phyloP scores from a whole-genome alignment of 345 rosid genomes.

The Brassica cretica region DNA sequence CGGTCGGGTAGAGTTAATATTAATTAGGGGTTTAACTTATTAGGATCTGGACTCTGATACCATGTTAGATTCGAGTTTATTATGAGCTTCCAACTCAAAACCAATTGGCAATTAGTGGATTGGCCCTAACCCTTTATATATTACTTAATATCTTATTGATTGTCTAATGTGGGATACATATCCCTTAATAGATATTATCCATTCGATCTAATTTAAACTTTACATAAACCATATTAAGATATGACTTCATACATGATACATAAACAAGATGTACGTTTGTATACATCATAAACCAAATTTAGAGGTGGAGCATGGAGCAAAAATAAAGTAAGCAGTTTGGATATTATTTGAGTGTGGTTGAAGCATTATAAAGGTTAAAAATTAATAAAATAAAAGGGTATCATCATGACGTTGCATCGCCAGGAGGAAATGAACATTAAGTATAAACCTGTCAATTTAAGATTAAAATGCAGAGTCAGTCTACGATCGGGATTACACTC shows the following conservation, averaged over 20 bases:
- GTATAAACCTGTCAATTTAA: neutral
- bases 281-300: constrained; percentile 18
- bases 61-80: too few species aligned
- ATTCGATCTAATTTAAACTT: constrained; percentile 10
- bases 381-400: constrained; percentile 3
- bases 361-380: constrained; percentile 23
- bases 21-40: too few species aligned
- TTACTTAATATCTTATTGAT: too few species aligned
- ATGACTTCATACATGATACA: constrained; percentile 3
- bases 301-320: constrained; percentile 26
- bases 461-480: neutral
- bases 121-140: too few species aligned
- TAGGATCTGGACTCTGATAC: too few species aligned
- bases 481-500: neutral
- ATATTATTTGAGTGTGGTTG: constrained; percentile 14
- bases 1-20: too few species aligned
- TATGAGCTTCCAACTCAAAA: too few species aligned
- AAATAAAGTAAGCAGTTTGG: neutral
- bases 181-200: neutral
- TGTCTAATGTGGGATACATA: too few species aligned
- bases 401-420: constrained; percentile 23
- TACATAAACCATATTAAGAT: constrained; percentile 13
- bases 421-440: constrained; percentile 4
- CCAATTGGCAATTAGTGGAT: too few species aligned
- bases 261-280: neutral